Base-by-base conservation (phyloP, 139 green algal genomes). In the Asterochloris erici region DNA sequence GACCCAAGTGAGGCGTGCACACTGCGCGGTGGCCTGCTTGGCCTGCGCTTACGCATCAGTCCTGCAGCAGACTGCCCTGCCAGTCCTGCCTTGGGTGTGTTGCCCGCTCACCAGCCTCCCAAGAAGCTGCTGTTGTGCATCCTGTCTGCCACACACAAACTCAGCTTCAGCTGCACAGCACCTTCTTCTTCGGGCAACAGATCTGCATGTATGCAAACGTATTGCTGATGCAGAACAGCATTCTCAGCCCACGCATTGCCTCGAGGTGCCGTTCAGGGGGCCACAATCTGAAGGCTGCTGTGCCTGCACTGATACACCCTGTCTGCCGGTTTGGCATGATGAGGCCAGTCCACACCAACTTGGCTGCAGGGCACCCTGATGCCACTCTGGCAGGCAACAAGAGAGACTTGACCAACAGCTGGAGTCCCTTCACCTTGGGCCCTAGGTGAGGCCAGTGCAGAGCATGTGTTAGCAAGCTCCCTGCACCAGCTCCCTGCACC, bases 401-500 rank as follows among this genome's bases (percentile, higher is more conserved):
- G 54, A 54, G 19, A 12, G 66, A 24, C 38, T 38, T 79, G 23
- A 66, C 29, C 23, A 28, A 60, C 21, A 68, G 38, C 47, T 79
- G 74, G 74, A 79, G 38, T 16, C 74, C 74, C 68, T 79, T 79
- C 47, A 79, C 54, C 74, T 47, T 19, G 14, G 74, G 74, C 17
- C 38, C 38, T 15, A 54, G 38, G 38, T 54, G 38, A 54, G 38
- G 38, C 38, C 38, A 54, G 6, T 54, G 38, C 38, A 54, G 38
- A 54, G 6, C 38, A 54, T 54, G 38, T 54, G 38, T 10, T 54
- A 6, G 38, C 38, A 54, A 54, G 38, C 38, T 54, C 38, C 6
- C 38, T 54, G 38, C 38, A 54, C 38, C 38, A 54, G 6, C 38
- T 54, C 38, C 6, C 38, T 54, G 38, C 38, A 54, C 38, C 38